Conservation (phyloP, 768 basidiomycete species). For the Boletus vinaceobasis region DNA sequence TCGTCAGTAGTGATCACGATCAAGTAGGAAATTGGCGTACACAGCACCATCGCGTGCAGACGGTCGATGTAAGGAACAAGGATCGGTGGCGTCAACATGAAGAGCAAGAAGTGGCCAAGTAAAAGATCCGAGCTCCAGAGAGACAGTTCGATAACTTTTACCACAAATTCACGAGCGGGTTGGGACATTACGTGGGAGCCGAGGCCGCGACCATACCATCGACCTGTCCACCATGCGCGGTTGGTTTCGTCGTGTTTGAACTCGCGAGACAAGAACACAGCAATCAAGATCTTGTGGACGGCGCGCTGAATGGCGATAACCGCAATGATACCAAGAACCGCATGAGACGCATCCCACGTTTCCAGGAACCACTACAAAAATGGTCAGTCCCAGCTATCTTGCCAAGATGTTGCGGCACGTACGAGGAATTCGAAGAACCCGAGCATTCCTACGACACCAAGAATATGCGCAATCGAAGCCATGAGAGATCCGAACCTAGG, state of each 20-base stretch:
- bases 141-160: constrained; percentile 96
- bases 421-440: constrained; percentile 97
- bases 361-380: constrained; percentile 84
- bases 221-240: constrained; percentile 98
- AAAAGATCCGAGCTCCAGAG: constrained; percentile 95
- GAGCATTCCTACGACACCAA: constrained; percentile 82
- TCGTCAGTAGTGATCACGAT: constrained; percentile 12
- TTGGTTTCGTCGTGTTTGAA: constrained; percentile 99
- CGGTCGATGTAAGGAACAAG: constrained; percentile 90
- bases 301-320: constrained; percentile 91
- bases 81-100: constrained; percentile 86
- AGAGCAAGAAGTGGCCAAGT: constrained; percentile 80
- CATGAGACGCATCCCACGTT: constrained; percentile 86
- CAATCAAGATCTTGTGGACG: constrained; percentile 89
- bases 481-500: constrained; percentile 90
- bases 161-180: constrained; percentile 93
- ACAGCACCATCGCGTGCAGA: constrained; percentile 85
- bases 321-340: constrained; percentile 89
- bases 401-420: constrained; percentile 28
- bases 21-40: constrained; percentile 40
- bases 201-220: constrained; percentile 94
- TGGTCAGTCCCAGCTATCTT: constrained; percentile 11
- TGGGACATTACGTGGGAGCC: constrained; percentile 94
- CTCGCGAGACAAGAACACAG: constrained; percentile 92
- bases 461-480: constrained; percentile 83